Evolutionary conservation across 371 early-diverging fungal species (phyloP), one percentile per base, ranked within the genome.

Genomic region (Conidiobolus incongruus): DNA sequence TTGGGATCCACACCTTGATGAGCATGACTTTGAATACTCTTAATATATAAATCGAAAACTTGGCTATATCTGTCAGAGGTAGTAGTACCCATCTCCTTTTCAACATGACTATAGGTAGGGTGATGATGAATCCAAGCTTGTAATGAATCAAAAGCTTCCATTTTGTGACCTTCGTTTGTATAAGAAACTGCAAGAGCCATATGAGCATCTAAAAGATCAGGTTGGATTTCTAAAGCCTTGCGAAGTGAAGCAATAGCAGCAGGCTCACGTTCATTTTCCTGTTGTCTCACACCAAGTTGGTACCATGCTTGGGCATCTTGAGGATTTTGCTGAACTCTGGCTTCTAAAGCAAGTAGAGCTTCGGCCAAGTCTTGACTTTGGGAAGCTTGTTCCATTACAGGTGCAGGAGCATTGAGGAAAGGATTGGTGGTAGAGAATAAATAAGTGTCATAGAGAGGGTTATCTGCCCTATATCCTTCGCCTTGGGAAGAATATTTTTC

Each of bases 241-340:
- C 75, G 67, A 24, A 96, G 56, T 0, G 94, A 88, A 0, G 84
- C 77, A 47, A 96, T 88, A 0, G 96, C 93, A 6, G 78, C 70
- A 1, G 59, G 62, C 50, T 96, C 96, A 29, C 84, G 77, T 55
- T 96, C 96, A 50, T 92, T 93, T 52, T 96, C 93, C 41, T 89
- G 90, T 50, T 96, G 96, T 31, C 71, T 64, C 16, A 79, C 57
- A 20, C 96, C 96, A 1, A 96, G 67, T 47, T 68, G 55, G 45
- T 75, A 66, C 96, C 96, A 96, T 35, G 83, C 70, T 0, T 55
- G 51, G 0, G 89, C 82, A 58, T 92, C 76, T 6, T 63, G 53
- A 1, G 83, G 77, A 33, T 81, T 67, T 38, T 71, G 58, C 52
- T 88, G 81, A 7, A 90, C 78, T n/a, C 72, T 70, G 1, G 92